Evolutionary conservation across 208 protist species (phyloP), one percentile per base, ranked within the genome.

Genomic region (Leishmania mexicana): DNA sequence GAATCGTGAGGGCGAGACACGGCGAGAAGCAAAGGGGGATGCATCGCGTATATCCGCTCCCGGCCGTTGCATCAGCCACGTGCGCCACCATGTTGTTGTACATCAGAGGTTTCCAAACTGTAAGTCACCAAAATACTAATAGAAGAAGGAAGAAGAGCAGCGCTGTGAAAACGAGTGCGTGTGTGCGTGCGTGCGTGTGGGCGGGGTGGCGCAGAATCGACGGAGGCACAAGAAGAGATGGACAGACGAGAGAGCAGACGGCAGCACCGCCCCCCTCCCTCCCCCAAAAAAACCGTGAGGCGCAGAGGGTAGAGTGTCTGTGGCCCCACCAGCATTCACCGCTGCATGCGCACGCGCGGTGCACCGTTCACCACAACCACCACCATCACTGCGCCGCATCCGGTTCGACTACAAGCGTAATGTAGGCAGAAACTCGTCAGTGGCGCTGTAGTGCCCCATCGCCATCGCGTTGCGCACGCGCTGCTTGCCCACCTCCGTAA

Each of bases 401-500:
- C 4, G 51, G 13, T 28, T 11, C 8, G 28, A 72, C 10, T 47
- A 80, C 21, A 84, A 57, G 17, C 76, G 68, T 1, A 86, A 60
- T 21, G 38, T 60, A 7, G 78, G 78, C 47, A 86, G 42, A 53
- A 86, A 80, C 15, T 51, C 38, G 5, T 53, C 7, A 15, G 83
- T 83, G n/a, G 71, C 78, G 1, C 75, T 53, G 60, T 80, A 78
- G 49, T 86, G 83, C 45, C 74, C 24, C 53, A 73, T 68, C 42
- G 68, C 57, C 83, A 83, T 80, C 19, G 65, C 65, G 54, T 80
- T 82, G 17, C 78, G 74, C 11, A 86, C 75, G 19, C 78, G 78
- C 53, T 86, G 83, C 74, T 75, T 78, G 24, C 83, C 83, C 5
- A 83, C 78, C 60, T 86, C 83, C 3, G 78, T 64, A 13, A 85